Evolutionary conservation across 306 rosid genomes (phyloP).

Genomic region (Quercus mongolica): DNA sequence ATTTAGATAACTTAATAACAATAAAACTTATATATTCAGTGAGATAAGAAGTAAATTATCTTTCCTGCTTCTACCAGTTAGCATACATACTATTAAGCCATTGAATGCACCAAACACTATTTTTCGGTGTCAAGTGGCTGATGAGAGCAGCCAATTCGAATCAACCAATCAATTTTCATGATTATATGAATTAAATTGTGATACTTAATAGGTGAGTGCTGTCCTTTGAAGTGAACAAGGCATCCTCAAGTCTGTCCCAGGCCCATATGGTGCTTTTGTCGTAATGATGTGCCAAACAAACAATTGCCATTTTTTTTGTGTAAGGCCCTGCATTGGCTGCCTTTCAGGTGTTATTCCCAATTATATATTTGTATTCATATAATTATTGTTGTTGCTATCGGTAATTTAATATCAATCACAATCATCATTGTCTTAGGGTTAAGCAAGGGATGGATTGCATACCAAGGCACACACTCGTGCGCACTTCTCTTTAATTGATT

Average conservation of each 20-base stretch:
- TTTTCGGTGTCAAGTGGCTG: neutral
- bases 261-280: neutral
- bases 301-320: slow-evolving; percentile 12
- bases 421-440: slow-evolving; percentile 46
- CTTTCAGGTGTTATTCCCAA: slow-evolving; percentile 19
- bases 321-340: slow-evolving; percentile 7
- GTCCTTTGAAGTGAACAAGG: neutral
- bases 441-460: slow-evolving; percentile 53
- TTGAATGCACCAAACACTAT: no score
- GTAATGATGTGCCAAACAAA: neutral
- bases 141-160: neutral
- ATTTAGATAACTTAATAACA: neutral
- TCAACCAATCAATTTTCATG: neutral
- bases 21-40: neutral
- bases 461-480: slow-evolving; percentile 46
- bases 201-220: neutral
- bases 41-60: neutral
- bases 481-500: slow-evolving; percentile 33
- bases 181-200: neutral
- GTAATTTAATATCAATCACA: slow-evolving; percentile 14
- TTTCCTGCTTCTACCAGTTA: neutral
- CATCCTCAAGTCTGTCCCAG: neutral
- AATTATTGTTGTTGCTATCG: neutral
- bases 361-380: slow-evolving; percentile 5
- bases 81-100: neutral